phyloP scores from a whole-genome alignment of 805 yeast genomes.

The Brettanomyces sp. region DNA sequence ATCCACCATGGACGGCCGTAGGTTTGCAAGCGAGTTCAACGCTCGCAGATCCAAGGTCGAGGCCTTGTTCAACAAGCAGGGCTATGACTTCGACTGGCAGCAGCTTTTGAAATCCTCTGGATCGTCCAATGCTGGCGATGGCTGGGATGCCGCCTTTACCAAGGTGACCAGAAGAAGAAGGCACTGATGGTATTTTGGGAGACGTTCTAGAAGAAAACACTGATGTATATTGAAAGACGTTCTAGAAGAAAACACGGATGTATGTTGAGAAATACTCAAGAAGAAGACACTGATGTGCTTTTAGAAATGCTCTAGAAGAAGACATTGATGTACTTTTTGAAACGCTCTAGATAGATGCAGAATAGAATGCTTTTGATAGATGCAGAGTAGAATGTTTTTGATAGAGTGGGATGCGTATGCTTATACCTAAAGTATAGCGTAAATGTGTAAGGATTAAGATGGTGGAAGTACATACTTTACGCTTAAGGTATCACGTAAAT shows the following conservation, averaged over 20 bases:
- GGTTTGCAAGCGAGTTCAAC: slow-evolving; percentile 85
- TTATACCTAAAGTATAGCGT: too few relatives aligned
- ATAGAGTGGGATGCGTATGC: too few relatives aligned
- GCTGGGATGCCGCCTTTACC: slow-evolving; percentile 38
- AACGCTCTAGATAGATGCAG: too few relatives aligned
- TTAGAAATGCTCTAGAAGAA: neutral
- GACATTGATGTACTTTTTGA: neutral
- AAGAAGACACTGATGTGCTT: neutral
- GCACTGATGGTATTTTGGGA: neutral
- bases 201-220: neutral
- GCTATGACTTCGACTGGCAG: slow-evolving; percentile 53
- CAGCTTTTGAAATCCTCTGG: slow-evolving; percentile 37
- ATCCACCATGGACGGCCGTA: slow-evolving; percentile 85
- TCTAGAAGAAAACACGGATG: neutral
- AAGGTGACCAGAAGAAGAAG: slow-evolving; percentile 46
- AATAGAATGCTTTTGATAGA: too few relatives aligned
- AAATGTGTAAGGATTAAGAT: too few relatives aligned
- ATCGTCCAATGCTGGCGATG: slow-evolving; percentile 3
- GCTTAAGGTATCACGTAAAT: too few relatives aligned
- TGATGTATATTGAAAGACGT: neutral
- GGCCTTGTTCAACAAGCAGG: slow-evolving; percentile 32
- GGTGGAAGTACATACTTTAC: too few relatives aligned
- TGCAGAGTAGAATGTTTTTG: too few relatives aligned
- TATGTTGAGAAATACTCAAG: neutral
- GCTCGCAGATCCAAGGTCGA: slow-evolving; percentile 72